Conservation (phyloP, 1,139 yeast species). For the Candida sanyaensis region DNA sequence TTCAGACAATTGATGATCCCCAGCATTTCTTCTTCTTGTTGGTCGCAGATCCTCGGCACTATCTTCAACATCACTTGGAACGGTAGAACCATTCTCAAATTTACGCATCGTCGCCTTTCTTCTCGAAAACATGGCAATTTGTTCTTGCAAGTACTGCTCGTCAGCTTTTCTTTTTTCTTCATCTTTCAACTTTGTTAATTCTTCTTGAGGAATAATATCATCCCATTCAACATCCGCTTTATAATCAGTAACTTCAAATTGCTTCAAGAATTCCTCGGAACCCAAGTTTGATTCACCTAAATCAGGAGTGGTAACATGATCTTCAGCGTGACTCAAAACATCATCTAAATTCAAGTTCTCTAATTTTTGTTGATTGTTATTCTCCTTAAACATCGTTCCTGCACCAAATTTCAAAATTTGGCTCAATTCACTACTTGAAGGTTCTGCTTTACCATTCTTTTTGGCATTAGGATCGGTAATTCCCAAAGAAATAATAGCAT, state of each 20-base stretch:
- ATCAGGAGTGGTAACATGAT: constrained; percentile 94
- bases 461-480: constrained; percentile 70
- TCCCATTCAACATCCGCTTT: constrained; percentile 99
- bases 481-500: constrained; percentile 95
- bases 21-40: constrained; percentile 33
- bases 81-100: constrained; percentile 44
- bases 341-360: constrained; percentile 96
- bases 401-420: constrained; percentile 98
- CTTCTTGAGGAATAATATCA: constrained; percentile 97
- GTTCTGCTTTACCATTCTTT: constrained; percentile 56
- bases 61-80: constrained; percentile 17
- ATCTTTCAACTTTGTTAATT: constrained; percentile 82
- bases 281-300: constrained; percentile 96
- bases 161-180: constrained; percentile 87
- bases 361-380: constrained; percentile 88
- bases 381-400: constrained; percentile 94
- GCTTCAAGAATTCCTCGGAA: constrained; percentile 95
- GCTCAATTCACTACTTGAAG: constrained; percentile 80
- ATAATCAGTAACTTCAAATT: constrained; percentile 97
- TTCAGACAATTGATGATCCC: constrained; percentile 69
- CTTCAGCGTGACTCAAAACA: constrained; percentile 95
- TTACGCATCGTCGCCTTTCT: constrained; percentile 73
- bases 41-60: constrained; percentile 24
- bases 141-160: constrained; percentile 84
- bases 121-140: constrained; percentile 82